phyloP scores from a whole-genome alignment of 2,329 filamentous ascomycete species.

The Berkeleyomyces basicola region DNA sequence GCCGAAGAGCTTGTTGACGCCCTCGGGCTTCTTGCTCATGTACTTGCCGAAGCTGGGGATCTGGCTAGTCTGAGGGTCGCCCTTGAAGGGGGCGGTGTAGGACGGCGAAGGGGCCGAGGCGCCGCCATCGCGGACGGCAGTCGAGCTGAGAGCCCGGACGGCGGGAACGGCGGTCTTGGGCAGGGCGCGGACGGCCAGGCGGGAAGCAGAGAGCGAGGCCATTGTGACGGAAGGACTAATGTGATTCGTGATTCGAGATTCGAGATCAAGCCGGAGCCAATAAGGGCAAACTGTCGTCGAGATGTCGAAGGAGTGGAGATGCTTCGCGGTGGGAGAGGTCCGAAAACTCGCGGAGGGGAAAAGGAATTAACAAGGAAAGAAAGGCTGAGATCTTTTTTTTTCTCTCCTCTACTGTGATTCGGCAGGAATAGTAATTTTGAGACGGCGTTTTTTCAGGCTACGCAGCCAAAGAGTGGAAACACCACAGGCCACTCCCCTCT shows the following conservation, averaged over 20 bases:
- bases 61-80: constrained; percentile 41
- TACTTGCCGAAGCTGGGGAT: constrained; percentile 88
- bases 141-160: constrained; percentile 40
- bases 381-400: constrained; percentile 33
- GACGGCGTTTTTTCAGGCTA: constrained; percentile 6
- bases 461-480: not conserved
- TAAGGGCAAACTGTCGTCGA: not conserved
- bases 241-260: not conserved
- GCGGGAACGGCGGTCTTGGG: constrained; percentile 26
- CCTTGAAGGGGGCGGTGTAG: constrained; percentile 50
- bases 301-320: constrained; percentile 12
- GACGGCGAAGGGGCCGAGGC: constrained; percentile 27
- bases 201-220: constrained; percentile 54
- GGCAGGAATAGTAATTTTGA: not conserved
- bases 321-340: constrained; percentile 13
- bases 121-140: constrained; percentile 27
- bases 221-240: constrained; percentile 29
- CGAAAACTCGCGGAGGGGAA: constrained; percentile 16
- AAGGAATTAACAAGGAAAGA: constrained; percentile 13
- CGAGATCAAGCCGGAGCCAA: not conserved
- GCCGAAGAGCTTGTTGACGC: constrained; percentile 70
- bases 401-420: constrained; percentile 1
- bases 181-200: constrained; percentile 47
- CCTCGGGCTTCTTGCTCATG: constrained; percentile 49
- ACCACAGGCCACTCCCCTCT: constrained; percentile 8